A percentile compares a stretch with the other conserved stretches of the same genome.
Evolutionary conservation across 352 stramenopile species (phyloP).

Genomic region (Saprolegnia diclina): DNA sequence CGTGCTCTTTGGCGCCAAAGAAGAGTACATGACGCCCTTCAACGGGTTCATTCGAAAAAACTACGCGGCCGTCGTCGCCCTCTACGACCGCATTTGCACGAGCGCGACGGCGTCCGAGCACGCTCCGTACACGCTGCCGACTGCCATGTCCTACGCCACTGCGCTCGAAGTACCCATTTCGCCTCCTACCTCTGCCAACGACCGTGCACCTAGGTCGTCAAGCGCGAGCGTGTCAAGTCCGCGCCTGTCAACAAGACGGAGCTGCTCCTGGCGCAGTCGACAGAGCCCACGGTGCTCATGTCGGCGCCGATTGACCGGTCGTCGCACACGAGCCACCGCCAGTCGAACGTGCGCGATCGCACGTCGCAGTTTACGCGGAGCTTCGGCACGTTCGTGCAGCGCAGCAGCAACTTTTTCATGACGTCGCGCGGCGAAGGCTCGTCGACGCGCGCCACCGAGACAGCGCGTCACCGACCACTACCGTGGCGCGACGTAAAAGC

Average conservation of each 20-base stretch:
- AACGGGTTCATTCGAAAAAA: constrained; percentile 61
- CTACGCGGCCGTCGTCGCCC: constrained; percentile 47
- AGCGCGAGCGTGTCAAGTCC: neutral
- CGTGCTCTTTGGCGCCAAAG: constrained; percentile 53
- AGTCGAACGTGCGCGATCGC: neutral
- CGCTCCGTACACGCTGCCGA: neutral
- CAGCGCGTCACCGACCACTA: neutral
- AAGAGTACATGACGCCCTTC: constrained; percentile 77
- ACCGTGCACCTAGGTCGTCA: neutral
- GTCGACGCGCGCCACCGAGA: no score
- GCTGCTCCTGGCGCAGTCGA: neutral
- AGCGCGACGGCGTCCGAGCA: neutral
- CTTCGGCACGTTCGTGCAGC: neutral
- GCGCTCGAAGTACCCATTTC: neutral
- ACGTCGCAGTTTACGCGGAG: neutral
- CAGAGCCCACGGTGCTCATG: neutral
- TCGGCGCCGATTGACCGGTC: neutral
- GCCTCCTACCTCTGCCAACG: neutral
- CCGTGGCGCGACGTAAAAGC: neutral
- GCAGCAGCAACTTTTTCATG: neutral
- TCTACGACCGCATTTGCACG: constrained; percentile 68
- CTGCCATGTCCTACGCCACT: neutral
- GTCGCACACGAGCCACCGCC: neutral
- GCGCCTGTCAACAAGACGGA: neutral
- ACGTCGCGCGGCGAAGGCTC: neutral